These are phyloP conservation scores for Phylloporus sp. DNA, from an alignment of 768 basidiomycete genomes.

Conservation along the genomic window DNA sequence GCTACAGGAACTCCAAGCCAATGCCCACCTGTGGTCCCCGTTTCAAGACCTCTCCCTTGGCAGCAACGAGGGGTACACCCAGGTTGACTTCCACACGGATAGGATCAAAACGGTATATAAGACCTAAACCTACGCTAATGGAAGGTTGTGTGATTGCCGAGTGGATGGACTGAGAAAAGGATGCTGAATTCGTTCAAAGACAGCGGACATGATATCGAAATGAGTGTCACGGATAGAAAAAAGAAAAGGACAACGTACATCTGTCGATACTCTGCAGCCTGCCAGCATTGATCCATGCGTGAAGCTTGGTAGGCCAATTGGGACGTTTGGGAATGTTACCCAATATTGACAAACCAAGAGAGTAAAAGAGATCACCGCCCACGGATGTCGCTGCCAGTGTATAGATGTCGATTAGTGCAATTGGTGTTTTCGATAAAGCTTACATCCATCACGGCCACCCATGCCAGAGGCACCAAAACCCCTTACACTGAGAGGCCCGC, in stretches of 20 bases:
- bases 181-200: conserved; percentile 2
- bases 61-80: conserved; percentile 74
- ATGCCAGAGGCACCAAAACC: conserved; percentile 72
- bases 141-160: conserved; percentile 42
- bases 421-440: conserved; percentile 19
- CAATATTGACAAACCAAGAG: conserved; percentile 71
- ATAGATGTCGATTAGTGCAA: neutral
- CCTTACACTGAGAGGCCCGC: conserved; percentile 84
- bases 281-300: conserved; percentile 80
- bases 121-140: conserved; percentile 74
- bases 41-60: conserved; percentile 59
- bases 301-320: conserved; percentile 83
- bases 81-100: conserved; percentile 87
- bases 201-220: neutral
- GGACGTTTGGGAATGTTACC: conserved; percentile 67
- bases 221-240: neutral
- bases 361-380: conserved; percentile 81
- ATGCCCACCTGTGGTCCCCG: conserved; percentile 80
- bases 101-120: conserved; percentile 81
- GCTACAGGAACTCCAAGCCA: conserved; percentile 71
- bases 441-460: conserved; percentile 74
- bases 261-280: conserved; percentile 58
- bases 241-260: conserved; percentile 38
- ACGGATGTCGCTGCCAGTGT: conserved; percentile 65
- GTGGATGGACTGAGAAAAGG: conserved; percentile 8